Conservation (phyloP, 805 yeast genomes). For the Wickerhamiella azyma region DNA sequence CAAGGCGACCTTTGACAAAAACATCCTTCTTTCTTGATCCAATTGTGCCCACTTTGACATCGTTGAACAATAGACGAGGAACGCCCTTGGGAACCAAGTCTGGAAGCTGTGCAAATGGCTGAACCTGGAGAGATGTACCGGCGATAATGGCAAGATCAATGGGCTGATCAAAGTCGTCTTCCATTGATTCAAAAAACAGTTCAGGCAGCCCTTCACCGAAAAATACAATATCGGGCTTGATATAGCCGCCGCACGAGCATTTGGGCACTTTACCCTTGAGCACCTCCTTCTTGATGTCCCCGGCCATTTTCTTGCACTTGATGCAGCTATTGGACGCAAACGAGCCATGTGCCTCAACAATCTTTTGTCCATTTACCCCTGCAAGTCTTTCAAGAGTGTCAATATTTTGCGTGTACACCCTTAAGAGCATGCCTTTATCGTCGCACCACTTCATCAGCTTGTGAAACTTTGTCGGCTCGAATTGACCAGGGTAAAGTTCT, state of each 20-base stretch:
- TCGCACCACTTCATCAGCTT: constrained; percentile 53
- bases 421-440: constrained; percentile 42
- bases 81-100: constrained; percentile 38
- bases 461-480: constrained; percentile 73
- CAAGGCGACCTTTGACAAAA: constrained; percentile 49
- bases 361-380: constrained; percentile 47
- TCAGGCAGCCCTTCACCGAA: constrained; percentile 81
- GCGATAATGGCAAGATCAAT: constrained; percentile 71
- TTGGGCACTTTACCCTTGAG: constrained; percentile 23
- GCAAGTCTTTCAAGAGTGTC: constrained; percentile 84
- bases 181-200: constrained; percentile 58
- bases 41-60: constrained; percentile 60
- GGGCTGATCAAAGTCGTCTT: constrained; percentile 32
- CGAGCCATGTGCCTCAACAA: constrained; percentile 92
- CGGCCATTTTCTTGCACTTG: constrained; percentile 38
- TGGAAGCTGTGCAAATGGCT: constrained; percentile 82
- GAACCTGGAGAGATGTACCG: constrained; percentile 81
- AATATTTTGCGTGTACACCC: constrained; percentile 86
- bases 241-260: constrained; percentile 62
- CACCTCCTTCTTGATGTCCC: constrained; percentile 16
- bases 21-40: constrained; percentile 48
- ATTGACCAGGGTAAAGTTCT: constrained; percentile 81
- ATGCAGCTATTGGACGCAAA: constrained; percentile 78
- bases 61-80: constrained; percentile 55
- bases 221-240: constrained; percentile 89